Conservation (phyloP, 768 basidiomycete genomes). For the Leccinum ochraceum region DNA sequence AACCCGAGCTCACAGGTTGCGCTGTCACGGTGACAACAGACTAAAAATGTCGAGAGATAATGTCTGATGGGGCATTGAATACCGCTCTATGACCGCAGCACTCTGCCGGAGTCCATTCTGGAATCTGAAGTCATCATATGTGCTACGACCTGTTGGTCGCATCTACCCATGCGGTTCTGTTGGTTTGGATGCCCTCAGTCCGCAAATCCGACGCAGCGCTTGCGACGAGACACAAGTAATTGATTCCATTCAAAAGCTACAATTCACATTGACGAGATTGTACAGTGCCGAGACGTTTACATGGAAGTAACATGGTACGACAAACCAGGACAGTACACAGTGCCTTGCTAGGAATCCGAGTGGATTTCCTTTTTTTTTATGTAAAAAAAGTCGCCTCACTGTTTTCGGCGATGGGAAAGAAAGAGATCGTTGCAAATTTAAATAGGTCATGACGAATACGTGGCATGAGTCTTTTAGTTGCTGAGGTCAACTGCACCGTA, state of each 20-base stretch:
- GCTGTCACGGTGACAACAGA: too few relatives aligned
- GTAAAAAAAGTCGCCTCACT: neutral
- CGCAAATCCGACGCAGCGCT: neutral
- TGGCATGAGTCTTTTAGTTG: neutral
- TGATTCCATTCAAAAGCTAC: neutral
- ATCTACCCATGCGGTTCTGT: neutral
- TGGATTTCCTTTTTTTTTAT: neutral
- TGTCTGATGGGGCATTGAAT: neutral
- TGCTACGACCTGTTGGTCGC: neutral
- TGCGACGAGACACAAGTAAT: neutral
- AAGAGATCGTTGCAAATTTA: conserved; percentile 3
- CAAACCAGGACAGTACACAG: neutral
- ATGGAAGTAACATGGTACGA: neutral
- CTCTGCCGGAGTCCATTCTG: neutral
- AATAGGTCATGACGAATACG: neutral
- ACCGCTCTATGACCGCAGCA: neutral
- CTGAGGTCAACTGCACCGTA: conserved; percentile 15
- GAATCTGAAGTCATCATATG: neutral
- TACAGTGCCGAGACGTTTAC: neutral
- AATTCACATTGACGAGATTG: neutral
- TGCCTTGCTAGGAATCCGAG: neutral
- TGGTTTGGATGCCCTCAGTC: neutral
- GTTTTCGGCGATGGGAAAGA: neutral
- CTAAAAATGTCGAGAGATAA: too few relatives aligned
- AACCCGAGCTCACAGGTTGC: too few relatives aligned